A percentile compares a stretch with the other conserved stretches of the same genome.
phyloP scores from a whole-genome alignment of 2,329 filamentous ascomycete genomes.

The Pyricularia pennisetigena region DNA sequence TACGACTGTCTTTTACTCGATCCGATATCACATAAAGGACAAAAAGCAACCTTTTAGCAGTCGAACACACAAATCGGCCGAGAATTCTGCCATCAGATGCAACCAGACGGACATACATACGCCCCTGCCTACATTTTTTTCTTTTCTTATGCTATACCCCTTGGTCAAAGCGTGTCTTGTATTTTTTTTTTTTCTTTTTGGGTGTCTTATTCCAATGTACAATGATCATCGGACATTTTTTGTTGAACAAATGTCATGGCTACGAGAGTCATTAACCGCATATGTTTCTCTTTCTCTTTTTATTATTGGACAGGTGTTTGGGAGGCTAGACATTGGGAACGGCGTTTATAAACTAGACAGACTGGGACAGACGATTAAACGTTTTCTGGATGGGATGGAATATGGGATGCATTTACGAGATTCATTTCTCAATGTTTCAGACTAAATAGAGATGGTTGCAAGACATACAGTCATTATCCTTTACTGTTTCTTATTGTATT shows the following conservation, averaged over 20 bases:
- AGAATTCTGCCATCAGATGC: not conserved
- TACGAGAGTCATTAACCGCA: not conserved
- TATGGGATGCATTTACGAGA: not conserved
- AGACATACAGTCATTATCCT: not conserved
- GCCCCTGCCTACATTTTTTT: not conserved
- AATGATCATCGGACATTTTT: not conserved
- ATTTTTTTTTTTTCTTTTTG: not conserved
- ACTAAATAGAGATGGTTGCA: not conserved
- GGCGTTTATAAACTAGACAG: not conserved
- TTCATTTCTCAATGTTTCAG: not conserved
- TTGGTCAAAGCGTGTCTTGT: not conserved
- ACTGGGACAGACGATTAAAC: not conserved
- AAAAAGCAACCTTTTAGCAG: not conserved
- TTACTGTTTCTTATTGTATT: not conserved
- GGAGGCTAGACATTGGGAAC: not conserved
- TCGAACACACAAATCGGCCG: not conserved
- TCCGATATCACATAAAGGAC: not conserved
- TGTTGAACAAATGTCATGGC: not conserved
- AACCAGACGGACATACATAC: not conserved
- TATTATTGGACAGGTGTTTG: not conserved
- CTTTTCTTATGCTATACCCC: not conserved
- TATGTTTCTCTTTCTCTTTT: not conserved
- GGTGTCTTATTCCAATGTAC: not conserved
- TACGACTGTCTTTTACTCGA: not conserved
- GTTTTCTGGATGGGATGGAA: not conserved